These are phyloP conservation scores for Leccinum uliginosum DNA, from an alignment of 768 basidiomycete genomes.

Conservation along the genomic window DNA sequence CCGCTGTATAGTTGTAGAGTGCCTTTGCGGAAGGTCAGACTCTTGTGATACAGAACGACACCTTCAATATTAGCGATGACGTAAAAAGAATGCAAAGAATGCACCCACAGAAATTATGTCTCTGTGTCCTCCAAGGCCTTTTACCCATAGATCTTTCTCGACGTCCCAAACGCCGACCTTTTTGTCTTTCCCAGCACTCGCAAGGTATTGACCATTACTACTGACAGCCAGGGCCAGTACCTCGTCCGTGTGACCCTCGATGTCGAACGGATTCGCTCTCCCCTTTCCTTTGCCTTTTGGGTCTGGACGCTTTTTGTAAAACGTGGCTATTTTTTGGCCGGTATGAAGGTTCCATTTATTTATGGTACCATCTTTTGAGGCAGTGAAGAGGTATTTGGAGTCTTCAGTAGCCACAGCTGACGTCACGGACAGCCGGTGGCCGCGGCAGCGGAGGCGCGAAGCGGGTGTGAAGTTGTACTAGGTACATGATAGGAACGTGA, in stretches of 20 bases:
- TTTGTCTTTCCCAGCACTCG: slow-evolving; percentile 83
- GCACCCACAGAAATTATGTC: slow-evolving; percentile 62
- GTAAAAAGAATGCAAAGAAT: slow-evolving; percentile 37
- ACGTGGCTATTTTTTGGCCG: slow-evolving; percentile 54
- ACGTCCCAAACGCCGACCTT: slow-evolving; percentile 84
- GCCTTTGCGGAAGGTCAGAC: slow-evolving; percentile 72
- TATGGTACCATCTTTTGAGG: slow-evolving; percentile 89
- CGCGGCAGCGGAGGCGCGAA: slow-evolving; percentile 55
- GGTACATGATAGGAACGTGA: background rate
- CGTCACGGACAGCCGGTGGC: slow-evolving; percentile 78
- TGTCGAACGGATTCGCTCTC: slow-evolving; percentile 42
- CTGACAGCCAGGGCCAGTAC: slow-evolving; percentile 81
- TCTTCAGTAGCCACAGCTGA: slow-evolving; percentile 75
- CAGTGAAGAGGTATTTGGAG: slow-evolving; percentile 72
- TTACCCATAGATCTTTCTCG: slow-evolving; percentile 70
- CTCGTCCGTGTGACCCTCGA: slow-evolving; percentile 82
- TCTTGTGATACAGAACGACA: slow-evolving; percentile 35
- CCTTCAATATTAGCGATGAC: background rate
- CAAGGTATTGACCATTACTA: slow-evolving; percentile 78
- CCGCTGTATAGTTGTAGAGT: slow-evolving; percentile 66
- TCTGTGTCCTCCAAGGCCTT: slow-evolving; percentile 75
- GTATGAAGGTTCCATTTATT: slow-evolving; percentile 76
- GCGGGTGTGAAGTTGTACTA: slow-evolving; percentile 53
- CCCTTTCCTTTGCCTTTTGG: slow-evolving; percentile 54
- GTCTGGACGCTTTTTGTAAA: slow-evolving; percentile 55